Percentiles rank a stretch among this genome's conserved stretches.
phyloP scores from a whole-genome alignment of 2,329 filamentous ascomycete species.

The Epichloe sylvatica region DNA sequence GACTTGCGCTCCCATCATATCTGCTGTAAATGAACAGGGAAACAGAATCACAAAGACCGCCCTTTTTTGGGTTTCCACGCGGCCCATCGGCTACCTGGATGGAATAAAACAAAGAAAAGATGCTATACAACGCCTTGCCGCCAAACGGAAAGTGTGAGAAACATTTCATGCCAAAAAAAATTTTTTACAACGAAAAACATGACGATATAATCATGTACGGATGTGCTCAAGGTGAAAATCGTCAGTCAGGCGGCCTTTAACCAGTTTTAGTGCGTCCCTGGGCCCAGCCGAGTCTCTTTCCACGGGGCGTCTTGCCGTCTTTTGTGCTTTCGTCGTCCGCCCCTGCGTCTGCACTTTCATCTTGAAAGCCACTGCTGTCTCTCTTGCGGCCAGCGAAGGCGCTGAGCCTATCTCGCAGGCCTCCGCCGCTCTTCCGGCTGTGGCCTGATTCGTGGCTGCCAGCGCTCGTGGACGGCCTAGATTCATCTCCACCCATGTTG shows the following conservation, averaged over 20 bases:
- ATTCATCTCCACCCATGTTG: constrained; percentile 8
- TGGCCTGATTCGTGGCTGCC: constrained; percentile 14
- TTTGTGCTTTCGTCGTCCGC: constrained; percentile 10
- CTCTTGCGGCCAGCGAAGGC: constrained; percentile 19
- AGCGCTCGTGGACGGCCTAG: constrained; percentile 20
- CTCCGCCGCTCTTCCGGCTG: constrained; percentile 17
- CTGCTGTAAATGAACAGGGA: too few relatives aligned
- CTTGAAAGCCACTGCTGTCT: constrained; percentile 10
- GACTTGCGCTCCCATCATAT: too few relatives aligned
- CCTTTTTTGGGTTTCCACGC: too few relatives aligned
- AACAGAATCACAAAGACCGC: too few relatives aligned
- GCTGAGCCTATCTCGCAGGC: constrained; percentile 22
- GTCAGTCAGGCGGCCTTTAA: not conserved
- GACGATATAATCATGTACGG: too few relatives aligned
- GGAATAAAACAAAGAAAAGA: too few relatives aligned
- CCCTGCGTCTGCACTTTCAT: constrained; percentile 10
- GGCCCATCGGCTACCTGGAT: too few relatives aligned
- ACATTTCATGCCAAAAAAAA: too few relatives aligned
- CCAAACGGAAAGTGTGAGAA: too few relatives aligned
- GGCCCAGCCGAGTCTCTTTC: constrained; percentile 6
- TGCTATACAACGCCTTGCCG: too few relatives aligned
- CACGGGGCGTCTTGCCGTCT: constrained; percentile 5
- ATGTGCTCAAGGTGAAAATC: too few relatives aligned
- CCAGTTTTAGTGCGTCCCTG: constrained; percentile 10
- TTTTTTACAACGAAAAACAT: too few relatives aligned